Evolutionary conservation across 495 filamentous ascomycete species (phyloP), one percentile per base, ranked within the genome.

Genomic region (Penicillium psychrofluorescens): DNA sequence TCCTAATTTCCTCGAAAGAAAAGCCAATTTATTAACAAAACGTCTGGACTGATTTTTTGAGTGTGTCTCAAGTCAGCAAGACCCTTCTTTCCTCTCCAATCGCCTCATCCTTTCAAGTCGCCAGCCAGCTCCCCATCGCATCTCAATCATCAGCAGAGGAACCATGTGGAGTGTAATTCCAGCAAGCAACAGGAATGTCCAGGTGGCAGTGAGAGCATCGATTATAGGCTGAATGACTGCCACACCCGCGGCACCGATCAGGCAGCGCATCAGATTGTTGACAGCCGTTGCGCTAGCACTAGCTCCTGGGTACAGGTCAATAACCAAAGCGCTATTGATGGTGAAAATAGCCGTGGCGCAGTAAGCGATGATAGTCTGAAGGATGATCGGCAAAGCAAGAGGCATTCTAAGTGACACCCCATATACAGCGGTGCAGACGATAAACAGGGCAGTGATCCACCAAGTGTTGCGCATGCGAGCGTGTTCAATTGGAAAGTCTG

Each of bases 231-330:
- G 69, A 27, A 85, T 76, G 8, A 72, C 67, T 5, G 78, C 83
- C 10, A 79, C 80, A 22, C 77, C 78, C 0, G 64, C 83, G 2
- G 84, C 85, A 11, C 84, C 84, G 10, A 88, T 56, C 27, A 83
- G 48, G 52, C 83, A 88, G 14, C 84, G 60, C 22, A 80, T 77
- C 34, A 90, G 56, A 51, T 90, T 88, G 53, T 85, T 85, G 7
- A 81, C 78, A 0, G 85, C 85, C 0, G 83, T 82, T 0, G 81
- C 83, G 8, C 83, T 81, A 0, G 77, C 78, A 3, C 81, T 80
- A 2, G 62, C 71, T 1, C 70, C 68, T 0, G 78, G 78, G 45
- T 82, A 81, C 6, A 86, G 66, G 46, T 90, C 85, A 10, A 87
- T 76, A 14, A 88, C 59, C 48, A 88, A 57, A 0, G 78, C 72